phyloP scores from a whole-genome alignment of 2,329 filamentous ascomycete species.

The Lasiodiplodia gonubiensis region DNA sequence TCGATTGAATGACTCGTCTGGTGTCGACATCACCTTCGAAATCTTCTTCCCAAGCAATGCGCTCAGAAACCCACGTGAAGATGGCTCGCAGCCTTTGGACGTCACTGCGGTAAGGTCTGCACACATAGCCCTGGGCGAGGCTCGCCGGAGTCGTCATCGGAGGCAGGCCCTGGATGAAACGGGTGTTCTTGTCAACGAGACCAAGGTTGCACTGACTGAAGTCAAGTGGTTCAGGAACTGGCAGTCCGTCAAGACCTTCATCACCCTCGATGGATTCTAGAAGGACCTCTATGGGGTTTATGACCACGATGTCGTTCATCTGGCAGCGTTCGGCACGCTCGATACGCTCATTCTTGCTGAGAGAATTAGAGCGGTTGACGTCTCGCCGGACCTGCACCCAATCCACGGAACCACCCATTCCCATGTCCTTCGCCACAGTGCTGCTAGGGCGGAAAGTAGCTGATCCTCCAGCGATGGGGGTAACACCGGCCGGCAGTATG shows the following conservation, averaged over 20 bases:
- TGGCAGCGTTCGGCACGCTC: constrained; percentile 89
- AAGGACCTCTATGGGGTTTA: constrained; percentile 88
- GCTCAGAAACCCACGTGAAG: constrained; percentile 97
- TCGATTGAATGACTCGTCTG: constrained; percentile 80
- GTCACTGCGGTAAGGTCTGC: constrained; percentile 90
- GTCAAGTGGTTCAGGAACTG: constrained; percentile 81
- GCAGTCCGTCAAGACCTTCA: constrained; percentile 82
- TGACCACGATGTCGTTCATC: constrained; percentile 88
- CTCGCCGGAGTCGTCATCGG: constrained; percentile 80
- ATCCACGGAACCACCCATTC: constrained; percentile 65
- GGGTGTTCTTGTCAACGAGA: constrained; percentile 93
- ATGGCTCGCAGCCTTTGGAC: constrained; percentile 92
- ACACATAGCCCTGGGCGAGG: constrained; percentile 89
- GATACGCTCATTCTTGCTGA: constrained; percentile 84
- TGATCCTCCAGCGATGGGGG: constrained; percentile 60
- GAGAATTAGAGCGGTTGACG: constrained; percentile 91
- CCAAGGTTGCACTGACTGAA: constrained; percentile 79
- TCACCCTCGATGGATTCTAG: constrained; percentile 86
- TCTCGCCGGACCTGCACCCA: constrained; percentile 98
- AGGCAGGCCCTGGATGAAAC: constrained; percentile 84
- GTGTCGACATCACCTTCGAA: constrained; percentile 86
- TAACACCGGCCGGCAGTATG: constrained; percentile 55
- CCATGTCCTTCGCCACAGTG: constrained; percentile 70
- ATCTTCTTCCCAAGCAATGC: constrained; percentile 93
- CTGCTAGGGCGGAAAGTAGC: constrained; percentile 35